Evolutionary conservation across 2,329 filamentous ascomycete genomes (phyloP).

Genomic region (Sclerotinia glacialis): DNA sequence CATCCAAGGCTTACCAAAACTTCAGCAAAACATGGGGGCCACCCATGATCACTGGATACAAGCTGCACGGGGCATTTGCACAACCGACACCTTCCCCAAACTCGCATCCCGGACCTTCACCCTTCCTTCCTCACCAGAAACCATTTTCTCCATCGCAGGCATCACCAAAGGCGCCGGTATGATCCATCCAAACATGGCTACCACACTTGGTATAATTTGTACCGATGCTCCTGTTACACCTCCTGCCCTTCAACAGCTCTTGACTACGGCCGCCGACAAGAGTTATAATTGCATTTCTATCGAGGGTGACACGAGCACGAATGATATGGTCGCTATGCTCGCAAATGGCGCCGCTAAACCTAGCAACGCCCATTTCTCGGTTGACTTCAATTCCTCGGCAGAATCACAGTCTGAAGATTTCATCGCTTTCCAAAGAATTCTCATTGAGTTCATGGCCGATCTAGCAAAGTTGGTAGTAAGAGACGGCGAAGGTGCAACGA

Average conservation of each 20-base stretch:
- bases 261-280: background rate
- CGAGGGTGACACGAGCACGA: slow-evolving; percentile 7
- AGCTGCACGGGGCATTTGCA: slow-evolving; percentile 90
- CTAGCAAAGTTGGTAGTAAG: background rate
- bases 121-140: slow-evolving; percentile 72
- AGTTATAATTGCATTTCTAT: slow-evolving; percentile 5
- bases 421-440: background rate
- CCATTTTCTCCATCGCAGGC: slow-evolving; percentile 81
- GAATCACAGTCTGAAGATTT: background rate
- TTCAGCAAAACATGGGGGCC: slow-evolving; percentile 36
- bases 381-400: background rate
- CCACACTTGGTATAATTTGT: slow-evolving; percentile 83
- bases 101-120: slow-evolving; percentile 81
- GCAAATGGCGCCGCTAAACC: background rate
- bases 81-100: slow-evolving; percentile 97
- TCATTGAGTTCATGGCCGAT: background rate
- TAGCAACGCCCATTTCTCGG: background rate
- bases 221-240: slow-evolving; percentile 83
- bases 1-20: background rate
- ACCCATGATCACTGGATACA: slow-evolving; percentile 83
- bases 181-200: slow-evolving; percentile 99
- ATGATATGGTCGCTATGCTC: background rate
- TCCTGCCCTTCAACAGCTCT: slow-evolving; percentile 27
- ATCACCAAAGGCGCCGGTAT: slow-evolving; percentile 98
- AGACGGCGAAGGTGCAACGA: background rate